Base-by-base conservation (phyloP, 768 basidiomycete species). In the Auricularia auricula-judae region DNA sequence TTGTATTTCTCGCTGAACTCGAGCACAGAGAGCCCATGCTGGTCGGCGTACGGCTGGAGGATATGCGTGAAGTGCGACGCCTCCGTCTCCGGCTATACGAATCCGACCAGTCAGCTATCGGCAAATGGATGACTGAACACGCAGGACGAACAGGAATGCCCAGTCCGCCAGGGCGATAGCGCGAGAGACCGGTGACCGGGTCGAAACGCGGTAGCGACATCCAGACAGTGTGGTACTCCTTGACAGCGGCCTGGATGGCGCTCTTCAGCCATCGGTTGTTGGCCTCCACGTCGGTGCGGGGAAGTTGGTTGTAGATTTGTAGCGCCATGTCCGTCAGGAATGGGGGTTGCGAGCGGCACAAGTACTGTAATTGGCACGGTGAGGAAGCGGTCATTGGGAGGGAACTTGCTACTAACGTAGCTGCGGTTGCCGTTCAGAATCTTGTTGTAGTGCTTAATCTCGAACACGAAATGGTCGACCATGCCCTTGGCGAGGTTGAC, bases 291-390 rank as follows among this genome's bases (percentile, higher is more conserved):
- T 94, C 88, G 1, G 86, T 86, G 58, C 91, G 87, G 70, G 97
- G 93, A 63, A 98, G 85, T 72, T 94, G 94, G 72, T 95, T 95
- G 79, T 90, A 98, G 73, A 98, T 96, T 74, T 98, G 97, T 44
- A 98, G 81, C 0, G 95, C 93, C 88, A 99, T 93, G 74, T 99
- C 96, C 56, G 96, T 98, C 59, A 98, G 82, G 88, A 99, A 99
- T 2, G 96, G 96, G 36, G 96, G 96, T 73, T 99, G 96, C 12
- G 93, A 90, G 67, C 96, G 89, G 74, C 90, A 91, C 65, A 99
- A 85, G 74, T 99, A 99, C 82, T 81, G 70, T 87, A 88, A 11
- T 59, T 5, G 18, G 18, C 11, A 58, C 4, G 59, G 64, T 51
- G 5, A 66, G 47, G 14, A 16, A 33, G 42, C n/a, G n/a, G 47